These are phyloP conservation scores for Lathyrus aphaca DNA, from an alignment of 306 rosid species.

Conservation along the genomic window DNA sequence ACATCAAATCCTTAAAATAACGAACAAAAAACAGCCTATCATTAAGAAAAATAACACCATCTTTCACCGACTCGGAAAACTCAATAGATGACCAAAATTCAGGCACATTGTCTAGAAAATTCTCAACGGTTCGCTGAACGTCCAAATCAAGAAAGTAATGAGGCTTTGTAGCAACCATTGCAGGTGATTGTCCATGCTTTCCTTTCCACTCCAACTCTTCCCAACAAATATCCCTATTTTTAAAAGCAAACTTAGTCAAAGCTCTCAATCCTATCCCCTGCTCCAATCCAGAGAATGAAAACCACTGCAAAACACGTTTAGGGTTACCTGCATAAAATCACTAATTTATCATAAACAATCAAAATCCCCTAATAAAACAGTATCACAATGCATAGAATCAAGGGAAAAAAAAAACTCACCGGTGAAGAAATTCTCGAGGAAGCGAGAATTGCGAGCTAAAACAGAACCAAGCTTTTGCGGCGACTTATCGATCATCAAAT, in stretches of 20 bases:
- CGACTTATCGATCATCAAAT: constrained; percentile 62
- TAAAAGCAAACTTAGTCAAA: constrained; percentile 77
- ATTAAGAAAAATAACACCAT: constrained; percentile 73
- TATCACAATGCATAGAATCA: neutral
- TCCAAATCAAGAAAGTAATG: constrained; percentile 93
- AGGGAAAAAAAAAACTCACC: constrained; percentile 39
- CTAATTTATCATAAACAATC: neutral
- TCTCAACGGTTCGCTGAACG: constrained; percentile 66
- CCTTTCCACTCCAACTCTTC: constrained; percentile 98
- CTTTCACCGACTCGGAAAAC: constrained; percentile 76
- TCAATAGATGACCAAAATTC: constrained; percentile 91
- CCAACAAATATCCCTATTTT: constrained; percentile 87
- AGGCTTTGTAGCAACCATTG: constrained; percentile 95
- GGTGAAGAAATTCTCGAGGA: constrained; percentile 62
- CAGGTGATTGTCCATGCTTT: constrained; percentile 96
- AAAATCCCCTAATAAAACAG: constrained; percentile 37
- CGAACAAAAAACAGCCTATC: constrained; percentile 66
- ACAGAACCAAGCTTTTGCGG: constrained; percentile 62
- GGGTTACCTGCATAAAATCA: neutral
- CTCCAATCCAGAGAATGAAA: constrained; percentile 64
- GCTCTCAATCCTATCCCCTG: constrained; percentile 82
- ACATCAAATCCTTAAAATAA: constrained; percentile 72
- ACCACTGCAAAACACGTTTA: constrained; percentile 52
- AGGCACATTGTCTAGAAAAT: constrained; percentile 80
- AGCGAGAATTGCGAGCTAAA: constrained; percentile 53